Evolutionary conservation across 306 rosid species (phyloP).

Genomic region (Rosa lucieae): DNA sequence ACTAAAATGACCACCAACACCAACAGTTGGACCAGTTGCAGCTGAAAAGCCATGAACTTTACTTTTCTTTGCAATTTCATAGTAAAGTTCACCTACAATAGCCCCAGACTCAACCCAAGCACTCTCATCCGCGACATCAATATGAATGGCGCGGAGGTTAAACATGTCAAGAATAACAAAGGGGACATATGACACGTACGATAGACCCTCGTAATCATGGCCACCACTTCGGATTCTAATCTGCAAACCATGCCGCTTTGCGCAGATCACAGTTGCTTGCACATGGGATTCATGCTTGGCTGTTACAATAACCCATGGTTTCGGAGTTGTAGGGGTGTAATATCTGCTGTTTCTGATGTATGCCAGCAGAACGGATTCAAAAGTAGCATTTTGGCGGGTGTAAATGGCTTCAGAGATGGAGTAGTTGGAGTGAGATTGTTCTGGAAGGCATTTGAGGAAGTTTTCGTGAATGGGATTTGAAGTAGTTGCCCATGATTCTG

Average conservation of each 20-base stretch:
- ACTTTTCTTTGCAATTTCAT: slow-evolving; percentile 23
- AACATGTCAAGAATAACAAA: slow-evolving; percentile 38
- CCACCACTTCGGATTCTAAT: slow-evolving; percentile 42
- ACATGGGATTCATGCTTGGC: slow-evolving; percentile 24
- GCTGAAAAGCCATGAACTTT: slow-evolving; percentile 27
- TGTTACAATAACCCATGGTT: slow-evolving; percentile 22
- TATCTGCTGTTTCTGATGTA: slow-evolving; percentile 45
- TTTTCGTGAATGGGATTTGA: slow-evolving; percentile 12
- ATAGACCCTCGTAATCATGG: slow-evolving; percentile 37
- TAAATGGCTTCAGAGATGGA: slow-evolving; percentile 33
- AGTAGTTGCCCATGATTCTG: slow-evolving; percentile 4
- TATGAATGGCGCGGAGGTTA: slow-evolving; percentile 24
- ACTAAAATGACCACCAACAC: slow-evolving; percentile 33
- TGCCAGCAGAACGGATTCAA: slow-evolving; percentile 31
- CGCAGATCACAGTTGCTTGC: slow-evolving; percentile 24
- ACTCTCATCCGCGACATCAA: slow-evolving; percentile 3
- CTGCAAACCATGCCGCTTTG: slow-evolving; percentile 6
- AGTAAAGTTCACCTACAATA: slow-evolving; percentile 35
- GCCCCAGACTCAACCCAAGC: slow-evolving; percentile 42
- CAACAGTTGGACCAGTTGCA: slow-evolving; percentile 20
- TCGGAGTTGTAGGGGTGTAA: slow-evolving; percentile 24
- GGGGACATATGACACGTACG: slow-evolving; percentile 20
- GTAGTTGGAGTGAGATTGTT: slow-evolving; percentile 20
- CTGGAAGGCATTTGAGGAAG: slow-evolving; percentile 41
- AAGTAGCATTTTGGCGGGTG: slow-evolving; percentile 37